A percentile compares a stretch with the other conserved stretches of the same genome.
phyloP scores from a whole-genome alignment of 176 grass and related monocot species.

The Juncus inflexus region DNA sequence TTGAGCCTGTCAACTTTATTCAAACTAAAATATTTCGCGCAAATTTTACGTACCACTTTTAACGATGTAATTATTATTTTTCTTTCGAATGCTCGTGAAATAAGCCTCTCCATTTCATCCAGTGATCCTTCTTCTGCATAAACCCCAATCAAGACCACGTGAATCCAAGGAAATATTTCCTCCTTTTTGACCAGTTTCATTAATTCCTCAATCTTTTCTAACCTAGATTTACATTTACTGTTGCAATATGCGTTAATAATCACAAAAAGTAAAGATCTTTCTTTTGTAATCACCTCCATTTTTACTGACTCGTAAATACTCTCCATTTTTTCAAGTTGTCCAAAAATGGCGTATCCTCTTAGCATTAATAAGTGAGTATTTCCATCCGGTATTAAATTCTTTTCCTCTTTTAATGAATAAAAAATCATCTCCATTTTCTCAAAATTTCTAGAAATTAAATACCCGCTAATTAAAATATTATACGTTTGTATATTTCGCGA shows the following conservation, averaged over 20 bases:
- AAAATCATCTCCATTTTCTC: constrained; percentile 34
- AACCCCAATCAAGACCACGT: constrained; percentile 42
- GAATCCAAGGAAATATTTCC: constrained; percentile 34
- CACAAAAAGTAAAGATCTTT: constrained; percentile 22
- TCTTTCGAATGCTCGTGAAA: constrained; percentile 32
- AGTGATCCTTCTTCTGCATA: constrained; percentile 40
- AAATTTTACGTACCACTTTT: constrained; percentile 26
- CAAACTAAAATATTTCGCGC: constrained; percentile 21
- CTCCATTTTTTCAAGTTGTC: constrained; percentile 43
- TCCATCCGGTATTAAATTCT: constrained; percentile 24
- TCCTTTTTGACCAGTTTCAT: constrained; percentile 28
- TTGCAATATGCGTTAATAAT: constrained; percentile 44
- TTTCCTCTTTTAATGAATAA: constrained; percentile 18
- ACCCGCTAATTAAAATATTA: constrained; percentile 32
- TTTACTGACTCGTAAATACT: constrained; percentile 35
- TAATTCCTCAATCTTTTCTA: constrained; percentile 37
- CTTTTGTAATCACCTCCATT: constrained; percentile 17
- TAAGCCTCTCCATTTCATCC: constrained; percentile 36
- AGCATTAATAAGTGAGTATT: constrained; percentile 34
- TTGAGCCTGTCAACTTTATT: constrained; percentile 37
- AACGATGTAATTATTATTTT: constrained; percentile 21
- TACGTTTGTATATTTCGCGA: constrained; percentile 31
- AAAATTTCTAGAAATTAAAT: constrained; percentile 37
- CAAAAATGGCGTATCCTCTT: constrained; percentile 34
- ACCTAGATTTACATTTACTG: constrained; percentile 3